Percentiles rank a stretch among this genome's conserved stretches.
These are phyloP conservation scores for Leptographium radiaticola DNA, from an alignment of 2,329 filamentous ascomycete genomes.

Conservation along the genomic window DNA sequence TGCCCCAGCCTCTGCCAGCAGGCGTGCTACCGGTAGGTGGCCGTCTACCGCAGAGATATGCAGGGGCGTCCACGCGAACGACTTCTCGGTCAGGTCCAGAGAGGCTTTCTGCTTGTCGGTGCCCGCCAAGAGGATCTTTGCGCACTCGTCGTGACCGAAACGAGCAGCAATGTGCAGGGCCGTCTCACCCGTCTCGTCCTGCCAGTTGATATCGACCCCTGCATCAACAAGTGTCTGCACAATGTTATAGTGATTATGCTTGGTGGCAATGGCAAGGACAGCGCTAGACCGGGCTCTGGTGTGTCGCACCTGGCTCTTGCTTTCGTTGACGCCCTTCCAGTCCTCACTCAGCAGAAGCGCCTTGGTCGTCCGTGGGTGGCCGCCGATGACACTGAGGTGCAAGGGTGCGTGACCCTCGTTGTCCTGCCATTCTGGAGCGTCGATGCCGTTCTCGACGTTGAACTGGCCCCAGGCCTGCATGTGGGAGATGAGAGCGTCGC, in stretches of 20 bases:
- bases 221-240: slow-evolving; percentile 80
- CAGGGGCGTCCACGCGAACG: slow-evolving; percentile 89
- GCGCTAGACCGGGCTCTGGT: slow-evolving; percentile 70
- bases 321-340: slow-evolving; percentile 51
- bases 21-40: slow-evolving; percentile 57
- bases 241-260: slow-evolving; percentile 73
- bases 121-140: slow-evolving; percentile 59
- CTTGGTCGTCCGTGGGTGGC: slow-evolving; percentile 75
- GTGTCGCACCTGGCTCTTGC: slow-evolving; percentile 52
- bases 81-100: slow-evolving; percentile 51
- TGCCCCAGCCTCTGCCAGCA: slow-evolving; percentile 67
- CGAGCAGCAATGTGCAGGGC: slow-evolving; percentile 84
- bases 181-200: slow-evolving; percentile 80
- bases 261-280: slow-evolving; percentile 77
- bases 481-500: slow-evolving; percentile 71
- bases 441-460: slow-evolving; percentile 71
- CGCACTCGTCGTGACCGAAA: slow-evolving; percentile 74
- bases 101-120: slow-evolving; percentile 56
- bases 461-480: slow-evolving; percentile 88
- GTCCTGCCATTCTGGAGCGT: slow-evolving; percentile 82
- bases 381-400: slow-evolving; percentile 83
- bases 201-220: slow-evolving; percentile 86
- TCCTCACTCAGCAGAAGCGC: slow-evolving; percentile 69
- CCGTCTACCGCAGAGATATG: slow-evolving; percentile 90
- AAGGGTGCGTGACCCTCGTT: slow-evolving; percentile 81